These are phyloP conservation scores for Podochytrium sp. DNA, from an alignment of 192 early-diverging fungal species.

Conservation along the genomic window DNA sequence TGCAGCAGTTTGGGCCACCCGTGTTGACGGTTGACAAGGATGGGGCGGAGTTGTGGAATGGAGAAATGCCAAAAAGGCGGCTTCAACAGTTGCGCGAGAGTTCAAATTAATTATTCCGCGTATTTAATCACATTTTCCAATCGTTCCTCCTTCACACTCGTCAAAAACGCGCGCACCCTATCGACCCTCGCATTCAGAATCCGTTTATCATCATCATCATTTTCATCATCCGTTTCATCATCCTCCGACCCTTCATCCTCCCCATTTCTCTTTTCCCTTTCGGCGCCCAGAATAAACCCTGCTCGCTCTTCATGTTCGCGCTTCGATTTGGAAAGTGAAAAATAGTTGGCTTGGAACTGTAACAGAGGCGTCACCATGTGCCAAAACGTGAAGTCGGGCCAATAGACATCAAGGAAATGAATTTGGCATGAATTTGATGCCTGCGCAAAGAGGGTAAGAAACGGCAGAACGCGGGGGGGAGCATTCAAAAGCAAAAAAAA, in stretches of 20 bases:
- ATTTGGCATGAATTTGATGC: slow-evolving; percentile 69
- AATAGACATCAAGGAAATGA: slow-evolving; percentile 86
- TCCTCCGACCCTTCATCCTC: not conserved
- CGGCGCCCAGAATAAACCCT: not conserved
- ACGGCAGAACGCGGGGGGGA: not conserved
- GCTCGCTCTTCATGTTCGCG: not conserved
- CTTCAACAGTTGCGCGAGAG: not conserved
- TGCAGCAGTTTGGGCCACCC: slow-evolving; percentile 13
- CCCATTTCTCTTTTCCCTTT: not conserved
- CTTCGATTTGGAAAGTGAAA: not conserved
- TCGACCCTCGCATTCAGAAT: no score
- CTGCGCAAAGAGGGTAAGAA: not conserved
- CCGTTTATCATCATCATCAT: not conserved
- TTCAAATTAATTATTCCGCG: no score
- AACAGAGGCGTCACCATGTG: slow-evolving; percentile 80
- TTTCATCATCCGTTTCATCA: not conserved
- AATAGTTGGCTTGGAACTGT: slow-evolving; percentile 69
- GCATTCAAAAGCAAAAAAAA: not conserved
- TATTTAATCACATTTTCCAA: no score
- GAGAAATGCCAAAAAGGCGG: not conserved
- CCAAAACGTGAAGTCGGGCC: slow-evolving; percentile 96
- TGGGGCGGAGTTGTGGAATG: slow-evolving; percentile 10
- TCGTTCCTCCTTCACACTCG: no score
- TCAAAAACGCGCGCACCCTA: no score
- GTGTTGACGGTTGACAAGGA: not conserved